phyloP scores from a whole-genome alignment of 1,139 yeast genomes.

The Zygoascus sp. region DNA sequence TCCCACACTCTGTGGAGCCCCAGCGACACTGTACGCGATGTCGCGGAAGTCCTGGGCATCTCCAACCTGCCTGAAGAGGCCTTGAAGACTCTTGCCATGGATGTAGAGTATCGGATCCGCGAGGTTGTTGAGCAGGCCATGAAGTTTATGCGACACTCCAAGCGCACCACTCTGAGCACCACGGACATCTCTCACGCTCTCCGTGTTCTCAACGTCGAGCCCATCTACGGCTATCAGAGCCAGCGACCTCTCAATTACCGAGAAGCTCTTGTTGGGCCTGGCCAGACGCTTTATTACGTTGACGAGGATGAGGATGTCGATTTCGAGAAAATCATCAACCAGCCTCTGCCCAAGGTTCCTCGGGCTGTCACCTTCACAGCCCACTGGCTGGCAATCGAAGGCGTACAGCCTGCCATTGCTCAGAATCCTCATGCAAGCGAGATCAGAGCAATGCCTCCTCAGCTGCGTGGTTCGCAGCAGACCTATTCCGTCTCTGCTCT shows the following conservation, averaged over 20 bases:
- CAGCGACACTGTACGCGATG: constrained; percentile 92
- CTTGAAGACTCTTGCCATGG: constrained; percentile 94
- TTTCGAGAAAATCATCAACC: constrained; percentile 87
- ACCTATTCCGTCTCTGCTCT: constrained; percentile 34
- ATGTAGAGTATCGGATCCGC: constrained; percentile 93
- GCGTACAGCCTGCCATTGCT: constrained; percentile 96
- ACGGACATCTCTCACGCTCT: constrained; percentile 79
- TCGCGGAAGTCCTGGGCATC: constrained; percentile 87
- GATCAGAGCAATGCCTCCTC: constrained; percentile 39
- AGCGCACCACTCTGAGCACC: constrained; percentile 75
- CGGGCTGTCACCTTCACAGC: constrained; percentile 89
- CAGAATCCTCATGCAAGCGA: constrained; percentile 83
- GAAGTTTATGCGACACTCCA: constrained; percentile 93
- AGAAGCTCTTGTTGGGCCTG: constrained; percentile 87
- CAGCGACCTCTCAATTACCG: constrained; percentile 58
- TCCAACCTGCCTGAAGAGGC: constrained; percentile 81
- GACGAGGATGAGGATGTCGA: constrained; percentile 90
- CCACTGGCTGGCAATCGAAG: constrained; percentile 98
- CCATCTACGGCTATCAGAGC: constrained; percentile 45
- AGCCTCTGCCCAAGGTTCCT: constrained; percentile 93
- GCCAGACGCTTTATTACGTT: constrained; percentile 86
- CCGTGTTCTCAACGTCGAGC: constrained; percentile 79
- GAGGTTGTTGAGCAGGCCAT: constrained; percentile 94
- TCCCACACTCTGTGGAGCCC: constrained; percentile 98
- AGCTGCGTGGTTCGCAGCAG: constrained; percentile 40